A percentile compares a stretch with the other conserved stretches of the same genome.
Evolutionary conservation across 129 eudicot species (phyloP).

Genomic region (Kitagawia praeruptora): DNA sequence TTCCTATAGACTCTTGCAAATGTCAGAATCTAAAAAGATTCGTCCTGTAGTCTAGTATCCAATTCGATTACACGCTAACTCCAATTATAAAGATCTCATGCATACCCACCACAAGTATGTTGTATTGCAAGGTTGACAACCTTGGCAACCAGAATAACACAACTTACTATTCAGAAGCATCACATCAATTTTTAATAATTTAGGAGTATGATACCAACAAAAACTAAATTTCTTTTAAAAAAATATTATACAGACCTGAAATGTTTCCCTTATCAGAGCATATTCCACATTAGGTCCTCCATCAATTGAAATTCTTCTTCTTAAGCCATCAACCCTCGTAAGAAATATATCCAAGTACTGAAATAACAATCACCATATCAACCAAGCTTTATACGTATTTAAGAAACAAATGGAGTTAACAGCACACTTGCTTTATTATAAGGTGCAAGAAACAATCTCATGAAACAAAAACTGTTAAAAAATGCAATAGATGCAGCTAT

Average conservation of each 20-base stretch:
- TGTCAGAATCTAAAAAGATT: neutral
- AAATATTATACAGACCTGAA: constrained; percentile 49
- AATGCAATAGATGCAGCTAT: neutral
- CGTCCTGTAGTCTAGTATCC: neutral
- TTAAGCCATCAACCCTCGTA: constrained; percentile 84
- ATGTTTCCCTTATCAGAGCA: constrained; percentile 54
- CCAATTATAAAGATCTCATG: neutral
- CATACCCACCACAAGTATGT: neutral
- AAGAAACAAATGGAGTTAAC: neutral
- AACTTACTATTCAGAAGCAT: neutral
- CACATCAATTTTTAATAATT: neutral
- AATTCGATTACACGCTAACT: neutral
- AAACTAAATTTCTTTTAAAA: neutral
- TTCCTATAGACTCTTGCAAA: neutral
- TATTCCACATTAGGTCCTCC: constrained; percentile 40
- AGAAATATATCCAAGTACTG: constrained; percentile 88
- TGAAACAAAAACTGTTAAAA: neutral
- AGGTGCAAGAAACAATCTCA: neutral
- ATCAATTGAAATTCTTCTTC: constrained; percentile 56
- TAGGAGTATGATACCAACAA: neutral
- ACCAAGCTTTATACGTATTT: neutral
- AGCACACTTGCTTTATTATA: neutral
- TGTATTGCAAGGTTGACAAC: neutral
- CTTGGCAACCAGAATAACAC: neutral
- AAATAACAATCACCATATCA: constrained; percentile 21